Conservation (phyloP, 106 monocot genomes). For the Dioscorea dumetorum region DNA sequence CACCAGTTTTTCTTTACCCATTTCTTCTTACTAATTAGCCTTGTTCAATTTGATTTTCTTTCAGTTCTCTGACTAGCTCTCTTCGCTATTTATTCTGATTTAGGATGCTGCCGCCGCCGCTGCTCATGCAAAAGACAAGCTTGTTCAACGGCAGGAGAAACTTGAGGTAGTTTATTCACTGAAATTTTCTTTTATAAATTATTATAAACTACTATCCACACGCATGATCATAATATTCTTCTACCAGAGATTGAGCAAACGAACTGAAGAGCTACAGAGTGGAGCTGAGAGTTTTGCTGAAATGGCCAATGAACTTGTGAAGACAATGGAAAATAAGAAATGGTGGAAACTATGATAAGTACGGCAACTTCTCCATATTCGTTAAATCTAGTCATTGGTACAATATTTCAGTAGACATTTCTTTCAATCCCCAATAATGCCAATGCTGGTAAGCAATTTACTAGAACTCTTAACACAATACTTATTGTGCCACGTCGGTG, state of each 20-base stretch:
- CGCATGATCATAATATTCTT: background rate
- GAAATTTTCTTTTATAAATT: background rate
- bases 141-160: slow-evolving; percentile 74
- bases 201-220: too few species aligned
- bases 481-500: too few species aligned
- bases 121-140: slow-evolving; percentile 87
- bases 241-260: slow-evolving; percentile 49
- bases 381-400: too few species aligned
- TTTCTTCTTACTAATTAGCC: background rate
- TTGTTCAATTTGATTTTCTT: background rate
- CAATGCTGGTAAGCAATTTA: too few species aligned
- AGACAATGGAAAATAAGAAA: slow-evolving; percentile 83
- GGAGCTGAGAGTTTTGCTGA: slow-evolving; percentile 67
- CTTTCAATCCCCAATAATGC: too few species aligned
- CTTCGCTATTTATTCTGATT: too few species aligned
- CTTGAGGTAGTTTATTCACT: slow-evolving; percentile 40
- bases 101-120: slow-evolving; percentile 93
- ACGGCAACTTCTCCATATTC: too few species aligned
- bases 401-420: too few species aligned
- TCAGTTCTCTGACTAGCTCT: background rate
- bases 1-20: slow-evolving; percentile 5
- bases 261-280: slow-evolving; percentile 74
- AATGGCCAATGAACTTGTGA: slow-evolving; percentile 75
- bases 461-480: too few species aligned
- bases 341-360: slow-evolving; percentile 70